Evolutionary conservation across 805 yeast genomes (phyloP), one percentile per base, ranked within the genome.

Genomic region (Myxozyma neglecta): DNA sequence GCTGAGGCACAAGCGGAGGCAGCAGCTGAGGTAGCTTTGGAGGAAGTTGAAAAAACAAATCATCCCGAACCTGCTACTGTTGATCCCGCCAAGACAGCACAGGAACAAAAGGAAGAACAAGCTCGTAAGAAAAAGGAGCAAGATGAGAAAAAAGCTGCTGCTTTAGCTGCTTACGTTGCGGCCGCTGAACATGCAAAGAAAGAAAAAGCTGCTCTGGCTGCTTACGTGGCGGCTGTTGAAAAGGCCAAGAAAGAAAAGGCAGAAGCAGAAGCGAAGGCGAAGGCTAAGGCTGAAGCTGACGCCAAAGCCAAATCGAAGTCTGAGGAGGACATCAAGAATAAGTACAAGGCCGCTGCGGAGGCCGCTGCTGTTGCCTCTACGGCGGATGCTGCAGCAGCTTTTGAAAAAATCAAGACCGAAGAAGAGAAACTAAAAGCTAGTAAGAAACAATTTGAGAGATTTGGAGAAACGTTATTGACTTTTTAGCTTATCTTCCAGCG

Each of bases 111-210:
- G 40, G 42, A 51, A n/a, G 61, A 45, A 16, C 52, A 43, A 20
- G 65, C 48, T 29, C 42, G 50, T 14, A 16, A 32, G 60, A 56
- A 51, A 40, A 43, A 52, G 29, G 53, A 35, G 32, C 54, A 47
- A 18, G 59, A 47, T 34, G 51, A 48, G n/a, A 56, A 56, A 42
- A 47, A 56, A 48, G 59, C 53, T 39, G 59, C 46, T 24, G 59
- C 59, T 8, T 40, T 56, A 8, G 46, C 59, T 13, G 53, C 59
- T 16, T 56, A 56, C 39, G 59, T 56, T 34, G 59, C 53, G 11
- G 59, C 59, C 39, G 59, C 59, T 39, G 59, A 56, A 40, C 59
- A 51, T 16, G 57, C 57, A 11, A 47, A 46, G 54, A 48, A 52
- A 35, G 53, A 52, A 36, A 49, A 47, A 43, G 57, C 34, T 20